These are phyloP conservation scores for Erythrobasidium hasegawianum DNA, from an alignment of 1,284 basidiomycete species.

Conservation along the genomic window DNA sequence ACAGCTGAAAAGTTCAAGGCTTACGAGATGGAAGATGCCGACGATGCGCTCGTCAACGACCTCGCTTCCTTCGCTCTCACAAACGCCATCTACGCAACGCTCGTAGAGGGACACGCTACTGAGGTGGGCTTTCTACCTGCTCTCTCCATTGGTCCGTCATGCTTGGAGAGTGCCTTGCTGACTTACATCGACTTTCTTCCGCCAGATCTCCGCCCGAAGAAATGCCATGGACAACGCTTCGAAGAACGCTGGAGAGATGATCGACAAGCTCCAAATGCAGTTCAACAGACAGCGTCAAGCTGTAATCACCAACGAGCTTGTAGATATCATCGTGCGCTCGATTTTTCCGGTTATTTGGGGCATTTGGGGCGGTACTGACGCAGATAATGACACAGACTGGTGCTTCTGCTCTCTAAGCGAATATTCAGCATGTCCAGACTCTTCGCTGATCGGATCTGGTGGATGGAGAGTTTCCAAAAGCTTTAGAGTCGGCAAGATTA, in stretches of 20 bases:
- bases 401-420: constrained; percentile 38
- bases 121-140: constrained; percentile 68
- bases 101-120: constrained; percentile 93
- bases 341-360: neutral
- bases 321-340: constrained; percentile 71
- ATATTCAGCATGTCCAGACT: neutral
- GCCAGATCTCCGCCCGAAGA: constrained; percentile 57
- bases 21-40: constrained; percentile 85
- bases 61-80: constrained; percentile 93
- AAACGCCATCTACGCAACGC: constrained; percentile 91
- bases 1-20: constrained; percentile 57
- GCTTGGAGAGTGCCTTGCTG: neutral
- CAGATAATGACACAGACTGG: constrained; percentile 36
- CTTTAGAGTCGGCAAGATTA: no score
- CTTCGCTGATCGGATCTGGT: no score
- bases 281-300: constrained; percentile 89
- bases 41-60: constrained; percentile 77
- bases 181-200: no score
- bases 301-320: constrained; percentile 90
- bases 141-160: no score
- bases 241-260: constrained; percentile 70
- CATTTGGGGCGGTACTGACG: neutral
- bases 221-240: constrained; percentile 99
- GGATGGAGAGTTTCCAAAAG: no score
- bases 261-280: constrained; percentile 68